Conservation (phyloP, 1,284 basidiomycete genomes). For the Cryptococcus hybrid region DNA sequence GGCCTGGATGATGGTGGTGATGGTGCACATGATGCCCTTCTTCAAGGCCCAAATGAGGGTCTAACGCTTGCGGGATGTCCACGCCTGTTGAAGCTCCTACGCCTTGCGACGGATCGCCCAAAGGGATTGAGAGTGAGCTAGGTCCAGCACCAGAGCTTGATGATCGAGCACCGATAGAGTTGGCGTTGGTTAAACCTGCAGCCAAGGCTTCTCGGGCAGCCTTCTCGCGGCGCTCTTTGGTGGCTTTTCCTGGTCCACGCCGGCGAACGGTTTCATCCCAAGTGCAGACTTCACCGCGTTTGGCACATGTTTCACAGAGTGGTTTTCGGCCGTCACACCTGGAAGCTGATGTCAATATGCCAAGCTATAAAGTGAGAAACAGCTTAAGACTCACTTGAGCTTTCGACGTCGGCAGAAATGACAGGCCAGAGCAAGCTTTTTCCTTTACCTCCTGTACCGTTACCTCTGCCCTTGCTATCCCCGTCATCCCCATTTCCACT, state of each 20-base stretch:
- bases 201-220: conserved; percentile 38
- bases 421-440: conserved; percentile 48
- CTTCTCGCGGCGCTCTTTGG: conserved; percentile 47
- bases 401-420: conserved; percentile 52
- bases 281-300: conserved; percentile 41
- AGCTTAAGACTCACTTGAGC: conserved; percentile 43
- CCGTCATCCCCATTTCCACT: neutral
- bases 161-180: conserved; percentile 3
- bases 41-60: neutral
- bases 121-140: neutral
- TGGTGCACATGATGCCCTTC: neutral
- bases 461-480: conserved; percentile 2
- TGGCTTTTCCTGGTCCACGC: conserved; percentile 52
- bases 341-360: neutral
- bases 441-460: neutral
- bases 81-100: neutral
- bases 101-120: neutral
- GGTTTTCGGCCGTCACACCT: conserved; percentile 50
- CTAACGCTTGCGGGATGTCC: neutral
- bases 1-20: neutral
- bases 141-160: neutral
- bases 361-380: neutral
- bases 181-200: conserved; percentile 21
- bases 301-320: conserved; percentile 48
- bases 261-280: conserved; percentile 51